These are phyloP conservation scores for Curvularia sp. DNA, from an alignment of 2,329 filamentous ascomycete genomes.

Conservation along the genomic window DNA sequence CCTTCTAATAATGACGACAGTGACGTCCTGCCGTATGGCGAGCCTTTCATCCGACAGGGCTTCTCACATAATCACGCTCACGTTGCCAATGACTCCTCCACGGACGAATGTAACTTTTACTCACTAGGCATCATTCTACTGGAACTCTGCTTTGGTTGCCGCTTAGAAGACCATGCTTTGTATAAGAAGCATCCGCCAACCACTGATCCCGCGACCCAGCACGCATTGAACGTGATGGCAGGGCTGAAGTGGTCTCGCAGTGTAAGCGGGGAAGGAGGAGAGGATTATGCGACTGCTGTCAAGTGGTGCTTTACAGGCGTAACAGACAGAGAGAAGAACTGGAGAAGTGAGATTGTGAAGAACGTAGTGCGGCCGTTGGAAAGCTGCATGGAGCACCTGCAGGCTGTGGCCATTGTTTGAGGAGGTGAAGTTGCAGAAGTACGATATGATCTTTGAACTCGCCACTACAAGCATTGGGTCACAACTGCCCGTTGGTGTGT, in stretches of 20 bases:
- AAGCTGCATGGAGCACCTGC: neutral
- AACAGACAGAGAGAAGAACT: neutral
- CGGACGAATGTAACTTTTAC: neutral
- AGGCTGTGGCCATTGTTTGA: neutral
- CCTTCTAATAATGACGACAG: neutral
- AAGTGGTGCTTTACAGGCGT: constrained; percentile 3
- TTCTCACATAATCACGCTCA: neutral
- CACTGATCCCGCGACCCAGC: neutral
- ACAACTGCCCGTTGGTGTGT: neutral
- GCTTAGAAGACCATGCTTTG: neutral
- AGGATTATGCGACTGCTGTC: neutral
- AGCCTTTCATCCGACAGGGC: neutral
- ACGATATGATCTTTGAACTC: no score
- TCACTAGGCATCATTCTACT: neutral
- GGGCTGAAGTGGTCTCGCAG: neutral
- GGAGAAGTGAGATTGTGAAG: neutral
- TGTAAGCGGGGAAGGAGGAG: neutral
- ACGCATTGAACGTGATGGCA: neutral
- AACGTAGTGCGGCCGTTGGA: neutral
- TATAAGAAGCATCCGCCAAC: neutral
- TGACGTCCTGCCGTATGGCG: neutral
- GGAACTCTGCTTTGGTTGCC: constrained; percentile 1
- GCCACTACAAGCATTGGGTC: neutral
- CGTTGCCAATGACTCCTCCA: neutral
- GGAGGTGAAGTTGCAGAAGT: neutral